phyloP scores from a whole-genome alignment of 164 flowering plant species.

The Dillenia turbinata region DNA sequence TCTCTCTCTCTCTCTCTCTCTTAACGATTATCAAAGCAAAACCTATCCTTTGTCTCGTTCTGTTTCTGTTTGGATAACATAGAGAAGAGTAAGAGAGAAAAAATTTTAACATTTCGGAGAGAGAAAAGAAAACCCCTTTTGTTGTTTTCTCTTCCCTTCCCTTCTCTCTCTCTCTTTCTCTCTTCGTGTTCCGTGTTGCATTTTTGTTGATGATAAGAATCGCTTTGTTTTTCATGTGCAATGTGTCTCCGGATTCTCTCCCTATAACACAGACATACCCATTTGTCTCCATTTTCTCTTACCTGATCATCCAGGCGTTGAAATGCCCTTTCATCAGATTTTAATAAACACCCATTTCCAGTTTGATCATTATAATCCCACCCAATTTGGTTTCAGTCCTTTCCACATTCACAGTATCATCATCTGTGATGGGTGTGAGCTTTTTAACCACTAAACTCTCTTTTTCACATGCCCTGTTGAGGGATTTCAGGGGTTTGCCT shows the following conservation, averaged over 20 bases:
- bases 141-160: not conserved
- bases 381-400: conserved; percentile 2
- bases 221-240: conserved; percentile 57
- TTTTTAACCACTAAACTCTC: conserved; percentile 17
- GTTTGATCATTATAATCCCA: not conserved
- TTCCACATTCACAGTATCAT: conserved; percentile 6
- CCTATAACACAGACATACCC: conserved; percentile 11
- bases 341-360: conserved; percentile 12
- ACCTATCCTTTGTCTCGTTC: too few species aligned
- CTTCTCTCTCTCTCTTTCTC: not conserved
- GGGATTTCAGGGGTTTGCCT: conserved; percentile 45
- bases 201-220: conserved; percentile 11
- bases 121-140: too few species aligned
- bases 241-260: conserved; percentile 50
- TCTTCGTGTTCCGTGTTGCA: not conserved
- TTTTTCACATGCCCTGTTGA: conserved; percentile 13
- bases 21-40: too few species aligned
- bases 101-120: too few species aligned
- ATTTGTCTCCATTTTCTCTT: conserved; percentile 16
- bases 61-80: too few species aligned
- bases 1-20: too few species aligned
- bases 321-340: conserved; percentile 41
- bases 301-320: conserved; percentile 37
- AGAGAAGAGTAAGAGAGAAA: too few species aligned
- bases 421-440: conserved; percentile 33